Base-by-base conservation (phyloP, 202 grass and related monocot genomes). In the Schoenoplectus triqueter region DNA sequence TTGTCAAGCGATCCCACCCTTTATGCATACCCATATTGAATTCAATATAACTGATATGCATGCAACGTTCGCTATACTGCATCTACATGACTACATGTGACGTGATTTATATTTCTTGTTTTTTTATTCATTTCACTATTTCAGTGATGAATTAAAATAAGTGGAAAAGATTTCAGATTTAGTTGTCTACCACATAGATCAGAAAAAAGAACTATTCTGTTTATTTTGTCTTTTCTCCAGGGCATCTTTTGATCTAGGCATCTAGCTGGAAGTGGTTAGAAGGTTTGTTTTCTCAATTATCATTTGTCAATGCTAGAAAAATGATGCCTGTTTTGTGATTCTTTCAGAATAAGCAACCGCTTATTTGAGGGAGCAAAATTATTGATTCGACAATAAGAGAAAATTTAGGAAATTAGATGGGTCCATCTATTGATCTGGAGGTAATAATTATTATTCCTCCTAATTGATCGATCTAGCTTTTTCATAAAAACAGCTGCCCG, bases 371-470 rank as follows among this genome's bases (percentile, higher is more conserved):
- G 51, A 74, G 21, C 47, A 51, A 54, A 74, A 31, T 55, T 39
- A 75, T 52, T 75, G 48, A 75, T 54, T 71, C 6, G 49, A 31
- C 72, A 54, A 55, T 31, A 75, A 75, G 48, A 39, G 72, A 8
- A 54, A 75, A 54, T 54, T 54, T 31, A 54, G 72, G 72, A 31
- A 11, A 54, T 11, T 31, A 55, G 14, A 6, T 75, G 49, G 72
- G 19, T 2, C 48, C 47, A 51, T 65, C 56, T 59, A 59, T 66
- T 62, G 0, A 62, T 62, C 59, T 62, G 13, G 56, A 59, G 15
- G 56, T 14, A 59, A 62, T 62, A 7, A 18, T 62, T 15, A 1
- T 19, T 14, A 60, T 14, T 15, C 10, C 56, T 60, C 56, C 7
- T 60, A 47, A 47, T 47, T 47, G 3, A 47, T 47, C 3, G 45